Percentiles rank a stretch among this genome's conserved stretches.
These are phyloP conservation scores for Aspergillus ustus DNA, from an alignment of 2,329 filamentous ascomycete species.

Conservation along the genomic window DNA sequence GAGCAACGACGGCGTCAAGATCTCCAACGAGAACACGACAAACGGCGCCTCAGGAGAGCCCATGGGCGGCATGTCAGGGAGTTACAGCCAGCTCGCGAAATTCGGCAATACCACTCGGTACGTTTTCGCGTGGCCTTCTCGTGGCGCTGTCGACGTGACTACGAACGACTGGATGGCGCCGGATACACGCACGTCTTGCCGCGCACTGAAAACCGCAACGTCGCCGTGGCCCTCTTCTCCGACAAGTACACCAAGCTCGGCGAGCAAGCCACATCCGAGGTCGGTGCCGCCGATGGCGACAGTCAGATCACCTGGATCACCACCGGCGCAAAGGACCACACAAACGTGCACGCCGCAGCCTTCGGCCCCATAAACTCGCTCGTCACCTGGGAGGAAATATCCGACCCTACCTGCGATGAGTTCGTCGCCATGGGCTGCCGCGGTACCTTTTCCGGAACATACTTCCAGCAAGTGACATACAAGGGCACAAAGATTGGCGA, in stretches of 20 bases:
- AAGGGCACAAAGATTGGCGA: constrained; percentile 58
- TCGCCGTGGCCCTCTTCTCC: constrained; percentile 61
- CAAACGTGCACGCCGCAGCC: constrained; percentile 63
- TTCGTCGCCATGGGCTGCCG: constrained; percentile 64
- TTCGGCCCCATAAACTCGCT: constrained; percentile 59
- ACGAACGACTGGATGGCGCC: constrained; percentile 61
- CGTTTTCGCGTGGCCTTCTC: constrained; percentile 67
- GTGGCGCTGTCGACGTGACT: constrained; percentile 60
- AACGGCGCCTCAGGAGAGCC: constrained; percentile 64
- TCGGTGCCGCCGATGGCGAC: constrained; percentile 60
- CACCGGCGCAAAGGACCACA: constrained; percentile 56
- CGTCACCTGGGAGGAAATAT: constrained; percentile 66
- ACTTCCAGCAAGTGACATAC: constrained; percentile 62
- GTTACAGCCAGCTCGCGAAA: constrained; percentile 61
- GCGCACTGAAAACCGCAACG: constrained; percentile 63
- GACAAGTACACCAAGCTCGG: constrained; percentile 63
- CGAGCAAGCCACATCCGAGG: constrained; percentile 57
- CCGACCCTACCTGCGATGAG: constrained; percentile 56
- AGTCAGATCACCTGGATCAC: constrained; percentile 66
- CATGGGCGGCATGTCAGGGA: constrained; percentile 67
- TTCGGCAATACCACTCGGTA: constrained; percentile 59
- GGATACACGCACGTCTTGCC: constrained; percentile 59
- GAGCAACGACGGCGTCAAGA: constrained; percentile 57
- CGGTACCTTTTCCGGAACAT: constrained; percentile 63
- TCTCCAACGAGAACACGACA: constrained; percentile 66